Percentiles rank a stretch among this genome's conserved stretches.
phyloP scores from a whole-genome alignment of 2,329 filamentous ascomycete species.

The Fusarium albidum region DNA sequence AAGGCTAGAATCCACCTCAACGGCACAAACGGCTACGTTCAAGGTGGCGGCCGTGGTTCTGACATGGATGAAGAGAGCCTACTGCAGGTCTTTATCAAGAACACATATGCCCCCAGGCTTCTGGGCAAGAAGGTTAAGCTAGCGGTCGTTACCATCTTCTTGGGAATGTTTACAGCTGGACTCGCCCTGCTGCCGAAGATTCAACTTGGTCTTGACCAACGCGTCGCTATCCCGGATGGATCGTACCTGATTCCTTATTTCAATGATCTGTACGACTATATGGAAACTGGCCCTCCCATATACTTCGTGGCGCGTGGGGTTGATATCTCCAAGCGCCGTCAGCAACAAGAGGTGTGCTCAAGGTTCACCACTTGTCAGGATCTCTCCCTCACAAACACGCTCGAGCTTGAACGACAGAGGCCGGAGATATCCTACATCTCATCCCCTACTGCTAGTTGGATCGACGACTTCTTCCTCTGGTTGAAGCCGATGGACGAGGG shows the following conservation, averaged over 20 bases:
- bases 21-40: slow-evolving; percentile 60
- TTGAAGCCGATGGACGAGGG: slow-evolving; percentile 80
- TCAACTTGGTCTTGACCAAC: slow-evolving; percentile 88
- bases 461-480: slow-evolving; percentile 97
- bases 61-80: slow-evolving; percentile 84
- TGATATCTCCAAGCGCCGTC: slow-evolving; percentile 76
- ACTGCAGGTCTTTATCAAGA: slow-evolving; percentile 89
- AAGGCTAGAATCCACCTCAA: slow-evolving; percentile 74
- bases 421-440: slow-evolving; percentile 88
- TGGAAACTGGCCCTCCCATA: slow-evolving; percentile 89
- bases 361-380: slow-evolving; percentile 89
- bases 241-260: slow-evolving; percentile 98
- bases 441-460: slow-evolving; percentile 90
- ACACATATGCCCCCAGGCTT: slow-evolving; percentile 83
- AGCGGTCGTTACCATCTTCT: slow-evolving; percentile 78
- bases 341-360: slow-evolving; percentile 89
- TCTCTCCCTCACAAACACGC: slow-evolving; percentile 84
- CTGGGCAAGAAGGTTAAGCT: slow-evolving; percentile 84
- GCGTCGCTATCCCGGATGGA: slow-evolving; percentile 90
- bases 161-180: slow-evolving; percentile 86
- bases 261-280: slow-evolving; percentile 92
- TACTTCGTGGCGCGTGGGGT: slow-evolving; percentile 91
- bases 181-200: slow-evolving; percentile 86
- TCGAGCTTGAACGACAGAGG: slow-evolving; percentile 94
- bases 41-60: slow-evolving; percentile 67